A percentile compares a stretch with the other conserved stretches of the same genome.
Evolutionary conservation across 2,329 filamentous ascomycete genomes (phyloP).

Genomic region (Exserohilum rostratum): DNA sequence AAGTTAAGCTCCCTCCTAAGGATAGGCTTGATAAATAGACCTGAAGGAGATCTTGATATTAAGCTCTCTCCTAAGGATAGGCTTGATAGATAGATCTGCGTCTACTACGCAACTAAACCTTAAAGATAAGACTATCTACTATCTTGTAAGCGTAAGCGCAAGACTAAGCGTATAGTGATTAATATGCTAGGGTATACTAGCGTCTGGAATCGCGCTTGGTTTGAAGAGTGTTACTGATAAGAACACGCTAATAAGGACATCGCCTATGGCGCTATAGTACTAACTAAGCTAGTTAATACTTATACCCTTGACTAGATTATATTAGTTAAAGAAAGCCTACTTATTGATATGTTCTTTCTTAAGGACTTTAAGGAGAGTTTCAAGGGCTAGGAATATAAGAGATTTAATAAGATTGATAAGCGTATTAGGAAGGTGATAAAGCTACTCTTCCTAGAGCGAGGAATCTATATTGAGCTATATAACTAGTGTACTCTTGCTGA

Average conservation of each 20-base stretch:
- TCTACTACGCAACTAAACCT: background rate
- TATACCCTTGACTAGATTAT: background rate
- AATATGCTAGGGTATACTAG: background rate
- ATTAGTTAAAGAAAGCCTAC: background rate
- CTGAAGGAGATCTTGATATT: too few species aligned
- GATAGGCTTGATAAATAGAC: too few species aligned
- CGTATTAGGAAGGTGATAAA: background rate
- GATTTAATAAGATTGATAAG: background rate
- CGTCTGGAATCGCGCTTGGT: too few species aligned
- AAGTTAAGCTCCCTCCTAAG: too few species aligned
- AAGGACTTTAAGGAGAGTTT: background rate
- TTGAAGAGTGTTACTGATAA: background rate
- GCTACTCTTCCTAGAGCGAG: too few species aligned
- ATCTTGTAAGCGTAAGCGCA: background rate
- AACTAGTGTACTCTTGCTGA: background rate
- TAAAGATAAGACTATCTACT: background rate
- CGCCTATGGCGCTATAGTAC: background rate
- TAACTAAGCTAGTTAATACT: background rate
- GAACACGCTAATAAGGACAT: background rate
- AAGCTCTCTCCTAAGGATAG: too few species aligned
- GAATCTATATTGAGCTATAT: too few species aligned
- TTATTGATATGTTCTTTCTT: background rate
- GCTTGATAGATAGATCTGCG: background rate
- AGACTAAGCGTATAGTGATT: background rate
- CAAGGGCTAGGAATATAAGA: background rate